phyloP scores from a whole-genome alignment of 768 basidiomycete genomes.

The Phlebiopsis gigantea region DNA sequence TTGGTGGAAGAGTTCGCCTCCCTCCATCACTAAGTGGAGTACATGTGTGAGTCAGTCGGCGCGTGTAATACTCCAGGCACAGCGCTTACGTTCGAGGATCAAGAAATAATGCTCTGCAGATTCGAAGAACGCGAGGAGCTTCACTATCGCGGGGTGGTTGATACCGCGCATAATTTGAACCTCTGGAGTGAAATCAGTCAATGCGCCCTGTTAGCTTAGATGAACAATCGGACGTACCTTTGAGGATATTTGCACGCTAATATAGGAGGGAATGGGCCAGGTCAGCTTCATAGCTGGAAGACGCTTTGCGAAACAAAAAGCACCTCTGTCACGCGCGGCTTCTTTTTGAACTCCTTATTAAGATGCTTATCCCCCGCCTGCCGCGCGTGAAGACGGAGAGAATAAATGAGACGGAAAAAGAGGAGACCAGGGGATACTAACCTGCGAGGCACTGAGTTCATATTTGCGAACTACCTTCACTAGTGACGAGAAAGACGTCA shows the following conservation, averaged over 20 bases:
- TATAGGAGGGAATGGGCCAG: constrained; percentile 13
- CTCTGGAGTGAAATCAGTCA: constrained; percentile 44
- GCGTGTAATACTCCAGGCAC: background rate
- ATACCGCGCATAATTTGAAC: constrained; percentile 98
- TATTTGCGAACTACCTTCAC: constrained; percentile 95
- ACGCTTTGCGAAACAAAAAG: constrained; percentile 29
- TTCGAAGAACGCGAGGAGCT: constrained; percentile 88
- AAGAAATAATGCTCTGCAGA: constrained; percentile 92
- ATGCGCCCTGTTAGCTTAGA: background rate
- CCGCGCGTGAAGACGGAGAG: constrained; percentile 15
- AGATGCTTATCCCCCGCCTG: constrained; percentile 92
- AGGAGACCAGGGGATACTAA: constrained; percentile 38
- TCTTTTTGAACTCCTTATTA: constrained; percentile 92
- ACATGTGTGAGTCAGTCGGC: constrained; percentile 10
- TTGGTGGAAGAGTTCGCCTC: constrained; percentile 97
- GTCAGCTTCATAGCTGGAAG: constrained; percentile 18
- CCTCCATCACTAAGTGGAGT: constrained; percentile 74
- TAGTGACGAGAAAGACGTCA: constrained; percentile 25
- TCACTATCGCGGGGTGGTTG: constrained; percentile 89
- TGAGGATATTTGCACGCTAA: constrained; percentile 96
- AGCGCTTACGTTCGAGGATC: constrained; percentile 75
- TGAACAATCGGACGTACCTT: constrained; percentile 45
- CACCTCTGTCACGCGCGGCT: constrained; percentile 98
- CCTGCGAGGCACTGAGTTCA: constrained; percentile 88
- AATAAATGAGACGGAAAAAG: constrained; percentile 25